Evolutionary conservation across 345 rosid genomes (phyloP).

Genomic region (Cardamine chenopodiifolia): DNA sequence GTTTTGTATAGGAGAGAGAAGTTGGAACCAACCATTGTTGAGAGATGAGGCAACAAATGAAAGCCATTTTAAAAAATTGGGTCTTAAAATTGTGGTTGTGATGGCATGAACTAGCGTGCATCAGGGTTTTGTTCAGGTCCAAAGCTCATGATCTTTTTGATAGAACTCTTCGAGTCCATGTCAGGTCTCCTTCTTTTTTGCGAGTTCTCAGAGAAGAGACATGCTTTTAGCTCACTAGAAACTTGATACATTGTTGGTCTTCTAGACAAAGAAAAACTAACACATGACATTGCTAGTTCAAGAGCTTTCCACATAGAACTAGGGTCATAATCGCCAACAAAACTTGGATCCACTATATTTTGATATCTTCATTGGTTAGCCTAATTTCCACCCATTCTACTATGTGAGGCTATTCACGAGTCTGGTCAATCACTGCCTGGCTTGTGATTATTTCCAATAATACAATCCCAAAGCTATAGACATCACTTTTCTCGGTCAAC

Average conservation of each 20-base stretch:
- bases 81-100: not conserved
- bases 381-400: not conserved
- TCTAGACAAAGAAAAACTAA: not conserved
- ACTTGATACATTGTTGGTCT: constrained; percentile 37
- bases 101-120: too few relatives aligned
- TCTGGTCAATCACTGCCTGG: constrained; percentile 4
- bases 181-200: not conserved
- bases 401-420: constrained; percentile 20
- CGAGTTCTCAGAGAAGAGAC: not conserved
- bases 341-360: constrained; percentile 7
- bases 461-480: constrained; percentile 47
- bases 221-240: not conserved
- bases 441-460: constrained; percentile 46
- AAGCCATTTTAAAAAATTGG: too few relatives aligned
- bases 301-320: constrained; percentile 8
- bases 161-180: not conserved
- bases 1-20: not conserved
- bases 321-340: not conserved
- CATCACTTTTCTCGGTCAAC: constrained; percentile 48
- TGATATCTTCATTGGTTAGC: not conserved
- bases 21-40: not conserved
- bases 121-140: too few relatives aligned
- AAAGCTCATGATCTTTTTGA: too few relatives aligned
- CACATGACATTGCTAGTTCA: constrained; percentile 20
- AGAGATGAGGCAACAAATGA: not conserved